These are phyloP conservation scores for Termitomyces sp. DNA, from an alignment of 768 basidiomycete genomes.

Conservation along the genomic window DNA sequence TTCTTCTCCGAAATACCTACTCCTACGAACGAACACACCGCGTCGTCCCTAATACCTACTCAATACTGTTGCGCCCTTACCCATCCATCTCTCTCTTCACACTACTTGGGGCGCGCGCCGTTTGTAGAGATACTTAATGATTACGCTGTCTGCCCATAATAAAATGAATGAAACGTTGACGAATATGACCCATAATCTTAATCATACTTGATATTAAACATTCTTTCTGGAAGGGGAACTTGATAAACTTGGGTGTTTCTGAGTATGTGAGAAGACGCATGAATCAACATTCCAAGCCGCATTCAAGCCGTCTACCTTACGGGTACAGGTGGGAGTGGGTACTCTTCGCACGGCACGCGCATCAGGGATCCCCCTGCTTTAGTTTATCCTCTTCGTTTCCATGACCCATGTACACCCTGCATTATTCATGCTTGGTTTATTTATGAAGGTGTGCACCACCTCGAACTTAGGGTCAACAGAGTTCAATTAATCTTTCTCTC, in stretches of 20 bases:
- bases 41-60: conserved; percentile 7
- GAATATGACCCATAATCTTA: neutral
- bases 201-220: no score
- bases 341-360: neutral
- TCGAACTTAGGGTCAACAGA: neutral
- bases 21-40: conserved; percentile 2
- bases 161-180: neutral
- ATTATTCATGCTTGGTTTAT: neutral
- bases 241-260: neutral
- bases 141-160: conserved; percentile 10
- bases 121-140: conserved; percentile 7
- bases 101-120: conserved; percentile 3
- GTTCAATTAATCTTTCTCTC: neutral
- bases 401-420: neutral
- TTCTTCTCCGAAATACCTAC: conserved; percentile 1
- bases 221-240: neutral
- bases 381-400: conserved; percentile 4
- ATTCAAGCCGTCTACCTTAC: neutral
- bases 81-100: neutral
- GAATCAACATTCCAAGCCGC: neutral
- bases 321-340: no score
- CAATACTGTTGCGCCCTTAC: neutral
- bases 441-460: neutral
- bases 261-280: neutral
- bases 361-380: neutral